phyloP scores from a whole-genome alignment of 305 asterid genomes.

The Salvia sclarea region DNA sequence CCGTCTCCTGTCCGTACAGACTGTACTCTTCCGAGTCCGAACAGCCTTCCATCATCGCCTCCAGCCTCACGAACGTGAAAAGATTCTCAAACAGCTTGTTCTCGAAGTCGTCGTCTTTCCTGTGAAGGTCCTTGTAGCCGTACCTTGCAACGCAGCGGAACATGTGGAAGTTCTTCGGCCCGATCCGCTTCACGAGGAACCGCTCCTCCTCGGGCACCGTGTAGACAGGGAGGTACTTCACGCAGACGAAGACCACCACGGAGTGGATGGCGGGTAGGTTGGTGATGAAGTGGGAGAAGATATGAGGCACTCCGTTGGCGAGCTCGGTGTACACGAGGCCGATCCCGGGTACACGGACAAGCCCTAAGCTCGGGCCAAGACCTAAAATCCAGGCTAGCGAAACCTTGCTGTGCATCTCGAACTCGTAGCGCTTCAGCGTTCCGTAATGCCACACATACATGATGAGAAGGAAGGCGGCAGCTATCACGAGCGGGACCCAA shows the following conservation, averaged over 20 bases:
- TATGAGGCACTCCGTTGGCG: constrained; percentile 93
- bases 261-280: constrained; percentile 90
- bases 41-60: constrained; percentile 94
- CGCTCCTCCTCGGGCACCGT: constrained; percentile 92
- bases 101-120: constrained; percentile 87
- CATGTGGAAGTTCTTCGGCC: constrained; percentile 91
- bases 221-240: constrained; percentile 93
- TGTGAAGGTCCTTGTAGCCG: constrained; percentile 97
- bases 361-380: constrained; percentile 93
- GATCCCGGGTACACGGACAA: constrained; percentile 95
- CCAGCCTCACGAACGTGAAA: constrained; percentile 79
- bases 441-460: constrained; percentile 99
- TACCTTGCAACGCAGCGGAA: constrained; percentile 93
- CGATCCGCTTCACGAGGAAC: constrained; percentile 84
- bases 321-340: constrained; percentile 98
- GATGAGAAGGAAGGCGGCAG: constrained; percentile 79
- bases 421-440: constrained; percentile 81
- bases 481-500: constrained; percentile 96
- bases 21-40: constrained; percentile 92
- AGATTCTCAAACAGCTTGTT: constrained; percentile 73
- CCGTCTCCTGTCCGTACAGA: constrained; percentile 73
- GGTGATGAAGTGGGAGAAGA: constrained; percentile 95
- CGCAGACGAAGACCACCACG: constrained; percentile 85
- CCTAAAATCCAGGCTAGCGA: constrained; percentile 97
- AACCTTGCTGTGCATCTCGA: constrained; percentile 95